Base-by-base conservation (phyloP, 1,284 basidiomycete species). In the Pseudozyma pruni region DNA sequence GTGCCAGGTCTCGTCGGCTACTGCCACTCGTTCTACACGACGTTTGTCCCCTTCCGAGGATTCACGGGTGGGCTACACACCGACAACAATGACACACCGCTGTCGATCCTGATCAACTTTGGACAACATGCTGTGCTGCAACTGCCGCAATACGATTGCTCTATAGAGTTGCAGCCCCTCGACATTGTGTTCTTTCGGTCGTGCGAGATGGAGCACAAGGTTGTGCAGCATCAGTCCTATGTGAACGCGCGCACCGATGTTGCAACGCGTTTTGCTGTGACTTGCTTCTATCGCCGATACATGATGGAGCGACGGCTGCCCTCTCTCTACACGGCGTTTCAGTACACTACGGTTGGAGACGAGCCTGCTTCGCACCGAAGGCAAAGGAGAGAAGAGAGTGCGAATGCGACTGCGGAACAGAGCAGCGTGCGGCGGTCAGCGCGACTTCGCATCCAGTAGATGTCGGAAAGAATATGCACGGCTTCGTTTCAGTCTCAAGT, bases 181-280 rank as follows among this genome's bases (percentile, higher is more conserved):
- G 38, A 49, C 19, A 31, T 49, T 22, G 47, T 49, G 3, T 14
- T 49, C 19, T 40, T 49, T 22, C 17, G 14, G 7, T 49, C 38
- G 25, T 33, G 23, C 29, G 3, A n/a, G 1, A 25, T 49, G 1
- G 3, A 40, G 17, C 47, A 49, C 29, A 6, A 17, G 8, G 33
- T 38, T 5, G 1, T 16, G 3, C 37, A 31, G 37, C 47, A 49
- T 17, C n/a, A 29, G 27, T 29, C 27, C 7, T 29, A 29, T 11
- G 7, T 6, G 11, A 11, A 16, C 35, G n/a, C n/a, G n/a, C n/a
- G n/a, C n/a, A 37, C 35, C 11, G 33, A 35, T 16, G 33, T 35
- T 35, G 14, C 14, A 11, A 6, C 6, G n/a, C 47, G n/a, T 5
- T 35, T 35, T 35, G 33, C 33, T 6, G 27, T 35, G 14, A 35